These are phyloP conservation scores for Brassica hybrid DNA, from an alignment of 441 rosid species.

Conservation along the genomic window DNA sequence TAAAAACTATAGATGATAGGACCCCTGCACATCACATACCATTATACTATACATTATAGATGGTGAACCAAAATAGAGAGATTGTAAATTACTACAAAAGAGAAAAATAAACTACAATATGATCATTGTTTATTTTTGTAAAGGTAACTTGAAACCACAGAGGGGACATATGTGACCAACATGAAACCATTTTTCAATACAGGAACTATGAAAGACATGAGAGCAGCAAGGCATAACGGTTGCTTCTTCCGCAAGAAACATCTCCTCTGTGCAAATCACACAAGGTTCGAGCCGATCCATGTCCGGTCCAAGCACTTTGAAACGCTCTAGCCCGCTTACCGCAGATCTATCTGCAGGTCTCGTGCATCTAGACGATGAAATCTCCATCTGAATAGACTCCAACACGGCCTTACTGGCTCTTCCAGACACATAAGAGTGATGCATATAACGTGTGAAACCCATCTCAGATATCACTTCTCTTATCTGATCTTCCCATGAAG, in stretches of 20 bases:
- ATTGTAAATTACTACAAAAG: neutral
- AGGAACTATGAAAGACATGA: slow-evolving; percentile 25
- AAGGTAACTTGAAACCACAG: slow-evolving; percentile 14
- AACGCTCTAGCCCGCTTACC: neutral
- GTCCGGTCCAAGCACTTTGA: slow-evolving; percentile 23
- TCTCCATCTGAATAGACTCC: slow-evolving; percentile 4
- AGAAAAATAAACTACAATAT: neutral
- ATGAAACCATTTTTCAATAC: slow-evolving; percentile 31
- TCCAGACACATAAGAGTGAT: neutral
- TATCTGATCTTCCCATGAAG: slow-evolving; percentile 21
- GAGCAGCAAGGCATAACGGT: slow-evolving; percentile 9
- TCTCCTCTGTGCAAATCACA: slow-evolving; percentile 7
- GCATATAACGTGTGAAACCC: neutral
- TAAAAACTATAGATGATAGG: no score
- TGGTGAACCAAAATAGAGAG: slow-evolving; percentile 27
- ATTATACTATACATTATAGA: neutral
- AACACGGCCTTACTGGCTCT: slow-evolving; percentile 10
- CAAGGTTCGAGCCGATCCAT: slow-evolving; percentile 32
- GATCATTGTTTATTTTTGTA: slow-evolving; percentile 3
- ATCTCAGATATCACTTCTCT: slow-evolving; percentile 8
- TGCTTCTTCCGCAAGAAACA: slow-evolving; percentile 36
- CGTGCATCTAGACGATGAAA: neutral
- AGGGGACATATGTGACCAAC: slow-evolving; percentile 28
- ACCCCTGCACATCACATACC: no score
- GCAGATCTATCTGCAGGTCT: slow-evolving; percentile 2